Base-by-base conservation (phyloP, 1,139 yeast species). In the Blastobotrys apis region DNA sequence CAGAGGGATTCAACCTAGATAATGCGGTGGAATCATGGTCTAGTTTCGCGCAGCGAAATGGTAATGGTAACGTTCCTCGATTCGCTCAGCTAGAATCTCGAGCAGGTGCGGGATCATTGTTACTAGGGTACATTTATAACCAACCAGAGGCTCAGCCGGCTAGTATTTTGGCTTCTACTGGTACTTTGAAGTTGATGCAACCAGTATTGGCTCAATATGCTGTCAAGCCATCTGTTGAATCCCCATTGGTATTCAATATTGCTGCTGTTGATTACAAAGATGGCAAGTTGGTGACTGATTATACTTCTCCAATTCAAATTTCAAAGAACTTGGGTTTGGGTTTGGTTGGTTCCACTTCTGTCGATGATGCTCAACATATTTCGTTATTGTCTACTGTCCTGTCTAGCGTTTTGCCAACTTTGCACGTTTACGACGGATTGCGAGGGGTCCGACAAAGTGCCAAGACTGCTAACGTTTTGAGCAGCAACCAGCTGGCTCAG, bases 341-440 rank as follows among this genome's bases (percentile, higher is more conserved):
- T n/a, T 82, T 88, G 35, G 69, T 88, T 42, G 74, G 85, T 19
- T 88, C 96, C 2, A 71, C 80, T 29, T 65, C 73, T 45, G 47
- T 55, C 19, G 51, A 55, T 15, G 62, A 58, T 20, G 69, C 78
- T 16, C 94, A 85, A 64, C 78, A 78, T 54, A 70, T 81, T 53
- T 65, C 95, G 23, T 66, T 85, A 37, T 71, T 86, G 58, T 75
- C 90, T 47, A 72, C 81, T 39, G 82, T 77, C 47, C 68, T 84
- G 55, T 80, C 94, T 15, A 70, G 77, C 32, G 73, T 78, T 27
- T 65, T 69, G 33, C 86, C 92, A 3, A 73, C 83, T 17, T 64
- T 86, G 46, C 81, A 83, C 64, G 71, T 85, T 53, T 84, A 81
- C 61, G 97, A 88, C 60, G 97, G 97, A 36, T 72, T 85, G 13